phyloP scores from a whole-genome alignment of 2,329 filamentous ascomycete genomes.

The Fusarium sambucinum region DNA sequence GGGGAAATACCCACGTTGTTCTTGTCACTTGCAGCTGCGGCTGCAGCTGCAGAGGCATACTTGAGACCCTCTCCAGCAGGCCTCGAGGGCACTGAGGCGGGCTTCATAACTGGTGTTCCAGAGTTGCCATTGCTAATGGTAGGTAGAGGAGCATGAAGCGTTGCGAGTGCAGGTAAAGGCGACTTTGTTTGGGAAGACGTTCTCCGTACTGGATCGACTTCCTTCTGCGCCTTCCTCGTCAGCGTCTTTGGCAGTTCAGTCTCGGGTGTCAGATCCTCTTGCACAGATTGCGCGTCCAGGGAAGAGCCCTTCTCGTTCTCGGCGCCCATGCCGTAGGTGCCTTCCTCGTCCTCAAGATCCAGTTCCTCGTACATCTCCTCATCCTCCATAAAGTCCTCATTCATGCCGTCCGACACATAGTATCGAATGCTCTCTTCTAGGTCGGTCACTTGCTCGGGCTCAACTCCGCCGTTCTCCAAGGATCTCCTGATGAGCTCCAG shows the following conservation, averaged over 20 bases:
- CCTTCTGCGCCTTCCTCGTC: slow-evolving; percentile 69
- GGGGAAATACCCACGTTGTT: slow-evolving; percentile 94
- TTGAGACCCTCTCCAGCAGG: slow-evolving; percentile 91
- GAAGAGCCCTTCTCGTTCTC: slow-evolving; percentile 93
- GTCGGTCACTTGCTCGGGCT: slow-evolving; percentile 86
- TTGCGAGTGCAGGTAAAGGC: slow-evolving; percentile 90
- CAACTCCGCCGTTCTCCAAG: slow-evolving; percentile 91
- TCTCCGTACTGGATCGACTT: slow-evolving; percentile 69
- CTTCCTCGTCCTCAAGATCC: slow-evolving; percentile 92
- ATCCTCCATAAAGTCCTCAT: slow-evolving; percentile 91
- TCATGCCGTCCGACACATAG: slow-evolving; percentile 91
- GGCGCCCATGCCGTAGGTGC: slow-evolving; percentile 80
- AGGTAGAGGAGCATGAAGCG: slow-evolving; percentile 80
- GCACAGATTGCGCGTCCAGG: slow-evolving; percentile 92
- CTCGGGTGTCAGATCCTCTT: slow-evolving; percentile 79
- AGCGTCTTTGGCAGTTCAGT: slow-evolving; percentile 61
- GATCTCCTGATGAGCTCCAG: slow-evolving; percentile 90
- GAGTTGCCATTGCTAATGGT: slow-evolving; percentile 69
- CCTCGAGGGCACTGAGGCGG: slow-evolving; percentile 85
- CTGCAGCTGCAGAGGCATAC: slow-evolving; percentile 95
- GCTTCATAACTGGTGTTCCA: slow-evolving; percentile 82
- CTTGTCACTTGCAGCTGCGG: slow-evolving; percentile 87
- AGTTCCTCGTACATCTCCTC: slow-evolving; percentile 96
- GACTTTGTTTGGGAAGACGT: slow-evolving; percentile 94
- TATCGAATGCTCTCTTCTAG: slow-evolving; percentile 94